Percentiles rank a stretch among this genome's conserved stretches.
Conservation (phyloP, 2,329 filamentous ascomycete genomes). For the Metarhizium sp. region DNA sequence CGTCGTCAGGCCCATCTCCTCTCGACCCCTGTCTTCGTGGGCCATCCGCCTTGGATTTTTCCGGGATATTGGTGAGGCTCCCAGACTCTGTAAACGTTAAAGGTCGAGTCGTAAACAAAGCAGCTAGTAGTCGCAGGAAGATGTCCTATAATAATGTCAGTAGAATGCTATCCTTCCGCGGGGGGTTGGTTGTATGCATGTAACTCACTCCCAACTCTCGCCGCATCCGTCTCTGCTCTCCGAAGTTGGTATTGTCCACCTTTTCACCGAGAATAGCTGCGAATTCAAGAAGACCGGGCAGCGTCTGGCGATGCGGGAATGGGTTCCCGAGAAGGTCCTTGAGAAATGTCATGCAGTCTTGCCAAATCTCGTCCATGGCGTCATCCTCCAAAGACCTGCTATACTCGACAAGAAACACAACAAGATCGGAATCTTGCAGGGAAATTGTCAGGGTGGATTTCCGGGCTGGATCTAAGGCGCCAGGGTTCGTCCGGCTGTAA, state of each 20-base stretch:
- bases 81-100: constrained; percentile 56
- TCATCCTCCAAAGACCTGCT: constrained; percentile 87
- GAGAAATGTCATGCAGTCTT: constrained; percentile 84
- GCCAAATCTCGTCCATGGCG: constrained; percentile 97
- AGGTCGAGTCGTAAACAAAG: constrained; percentile 87
- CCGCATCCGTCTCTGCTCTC: constrained; percentile 86
- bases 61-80: constrained; percentile 23
- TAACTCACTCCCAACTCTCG: constrained; percentile 71
- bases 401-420: constrained; percentile 85
- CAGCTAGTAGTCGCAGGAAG: constrained; percentile 77
- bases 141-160: constrained; percentile 54
- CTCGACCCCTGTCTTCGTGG: constrained; percentile 19
- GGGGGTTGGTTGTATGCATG: not conserved
- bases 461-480: constrained; percentile 64
- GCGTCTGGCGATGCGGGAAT: constrained; percentile 84
- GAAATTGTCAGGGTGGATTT: constrained; percentile 85
- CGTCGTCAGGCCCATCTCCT: constrained; percentile 51
- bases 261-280: constrained; percentile 86
- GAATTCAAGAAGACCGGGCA: constrained; percentile 81
- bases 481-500: constrained; percentile 85
- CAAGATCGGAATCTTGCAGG: constrained; percentile 73
- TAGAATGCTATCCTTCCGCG: not conserved
- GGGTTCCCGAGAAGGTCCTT: constrained; percentile 87
- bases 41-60: constrained; percentile 26
- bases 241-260: constrained; percentile 95